Evolutionary conservation across 805 yeast species (phyloP), one percentile per base, ranked within the genome.

Genomic region (Lipomyces mesembrius): DNA sequence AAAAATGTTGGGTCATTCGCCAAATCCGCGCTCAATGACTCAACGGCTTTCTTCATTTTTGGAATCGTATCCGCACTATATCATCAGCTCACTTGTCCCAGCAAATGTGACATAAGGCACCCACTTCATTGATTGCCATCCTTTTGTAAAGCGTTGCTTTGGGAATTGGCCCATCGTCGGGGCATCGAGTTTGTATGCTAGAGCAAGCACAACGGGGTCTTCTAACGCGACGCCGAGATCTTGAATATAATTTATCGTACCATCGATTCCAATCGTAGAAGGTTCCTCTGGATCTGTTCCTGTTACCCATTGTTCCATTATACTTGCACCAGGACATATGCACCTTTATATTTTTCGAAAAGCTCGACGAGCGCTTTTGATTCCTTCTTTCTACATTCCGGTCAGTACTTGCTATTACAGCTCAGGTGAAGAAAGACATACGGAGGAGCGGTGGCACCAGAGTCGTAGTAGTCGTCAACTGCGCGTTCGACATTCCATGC

Each of bases 171-270:
- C 97, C 70, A 86, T 84, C 2, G 83, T 79, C 0, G 92, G 90
- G 0, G 91, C 84, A 52, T 85, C 84, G 59, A 94, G 79, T 60
- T 88, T 82, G 73, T 86, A 87, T 0, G 95, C 91, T 11, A 94
- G 76, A 0, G 90, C 86, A 56, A 94, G 80, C 2, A 91, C 88
- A 5, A 81, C 83, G 8, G 86, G 81, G 74, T 93, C 92, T 71
- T 94, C 98, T 0, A 92, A 88, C 14, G 86, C 86, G 51, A 88
- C 81, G 0, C 84, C 87, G 58, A 94, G 78, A 72, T 88, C 97
- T 17, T 81, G 82, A 27, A 94, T 79, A 72, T 88, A 91, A 52
- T 75, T 71, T 9, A 93, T 76, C 0, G 97, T 89, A 0, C 97
- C 97, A 65, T 91, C 95, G 9, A 90, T 81, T 32, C 87, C 94